Percentiles rank a stretch among this genome's conserved stretches.
These are phyloP conservation scores for Cercospora brassicicola DNA, from an alignment of 2,329 filamentous ascomycete species.

Conservation along the genomic window DNA sequence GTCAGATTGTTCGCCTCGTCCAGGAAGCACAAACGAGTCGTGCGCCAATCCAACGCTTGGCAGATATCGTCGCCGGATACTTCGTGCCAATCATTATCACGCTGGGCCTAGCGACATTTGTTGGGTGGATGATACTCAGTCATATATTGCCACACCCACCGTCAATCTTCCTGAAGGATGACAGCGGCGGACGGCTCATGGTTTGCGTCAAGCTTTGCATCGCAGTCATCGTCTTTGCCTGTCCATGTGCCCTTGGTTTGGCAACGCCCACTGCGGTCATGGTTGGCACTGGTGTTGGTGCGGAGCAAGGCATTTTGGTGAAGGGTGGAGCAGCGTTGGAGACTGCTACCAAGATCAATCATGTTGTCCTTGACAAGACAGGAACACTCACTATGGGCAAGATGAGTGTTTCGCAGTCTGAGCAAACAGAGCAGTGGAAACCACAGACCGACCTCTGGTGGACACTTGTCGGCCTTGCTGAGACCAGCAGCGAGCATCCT, in stretches of 20 bases:
- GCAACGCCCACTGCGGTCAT: conserved; percentile 97
- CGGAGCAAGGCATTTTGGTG: conserved; percentile 94
- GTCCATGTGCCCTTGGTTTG: conserved; percentile 92
- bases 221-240: conserved; percentile 96
- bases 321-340: conserved; percentile 94
- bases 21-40: conserved; percentile 94
- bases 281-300: conserved; percentile 96
- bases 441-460: conserved; percentile 80
- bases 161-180: conserved; percentile 75
- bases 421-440: conserved; percentile 68
- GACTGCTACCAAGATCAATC: conserved; percentile 82
- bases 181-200: conserved; percentile 89
- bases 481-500: conserved; percentile 94
- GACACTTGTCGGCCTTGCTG: conserved; percentile 91
- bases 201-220: conserved; percentile 97
- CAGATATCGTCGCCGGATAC: conserved; percentile 86
- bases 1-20: conserved; percentile 97
- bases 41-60: conserved; percentile 90
- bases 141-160: conserved; percentile 83
- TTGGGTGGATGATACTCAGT: conserved; percentile 91
- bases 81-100: conserved; percentile 88
- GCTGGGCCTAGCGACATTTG: conserved; percentile 81
- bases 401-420: conserved; percentile 81
- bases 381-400: conserved; percentile 91
- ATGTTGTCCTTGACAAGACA: conserved; percentile 93